These are phyloP conservation scores for Xylaria longipes DNA, from an alignment of 495 filamentous ascomycete genomes.

Conservation along the genomic window DNA sequence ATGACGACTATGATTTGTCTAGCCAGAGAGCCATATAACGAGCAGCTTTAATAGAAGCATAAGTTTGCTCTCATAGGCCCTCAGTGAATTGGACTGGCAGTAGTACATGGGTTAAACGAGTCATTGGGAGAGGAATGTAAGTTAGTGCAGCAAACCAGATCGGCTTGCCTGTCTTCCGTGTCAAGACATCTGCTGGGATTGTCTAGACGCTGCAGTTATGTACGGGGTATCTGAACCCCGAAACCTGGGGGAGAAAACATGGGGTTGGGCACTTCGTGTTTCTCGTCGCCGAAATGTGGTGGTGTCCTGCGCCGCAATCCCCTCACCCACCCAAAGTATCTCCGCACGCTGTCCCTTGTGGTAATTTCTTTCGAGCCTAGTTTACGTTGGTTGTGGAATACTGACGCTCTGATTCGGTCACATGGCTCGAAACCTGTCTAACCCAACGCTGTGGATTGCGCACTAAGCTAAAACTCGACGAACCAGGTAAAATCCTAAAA, in stretches of 20 bases:
- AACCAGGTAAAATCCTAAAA: background rate
- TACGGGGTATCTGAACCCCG: slow-evolving; percentile 21
- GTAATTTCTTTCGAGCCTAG: background rate
- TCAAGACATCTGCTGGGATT: background rate
- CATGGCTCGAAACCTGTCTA: slow-evolving; percentile 2
- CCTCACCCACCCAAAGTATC: slow-evolving; percentile 1
- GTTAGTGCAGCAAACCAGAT: background rate
- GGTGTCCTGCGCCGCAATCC: background rate
- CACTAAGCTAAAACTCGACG: slow-evolving; percentile 6
- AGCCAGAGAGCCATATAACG: background rate
- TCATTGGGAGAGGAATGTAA: background rate
- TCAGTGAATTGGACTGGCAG: background rate
- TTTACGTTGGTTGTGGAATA: background rate
- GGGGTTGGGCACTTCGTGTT: slow-evolving; percentile 12
- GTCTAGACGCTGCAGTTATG: background rate
- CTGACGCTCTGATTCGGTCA: background rate
- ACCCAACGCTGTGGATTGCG: slow-evolving; percentile 5
- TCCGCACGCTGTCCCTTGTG: slow-evolving; percentile 12
- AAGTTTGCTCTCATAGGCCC: background rate
- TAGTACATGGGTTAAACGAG: background rate
- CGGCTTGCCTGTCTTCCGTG: background rate
- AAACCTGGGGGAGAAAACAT: slow-evolving; percentile 20
- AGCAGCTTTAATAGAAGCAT: background rate
- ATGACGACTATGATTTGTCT: background rate
- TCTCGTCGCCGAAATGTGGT: slow-evolving; percentile 2